Evolutionary conservation across 2,329 filamentous ascomycete species (phyloP).

Genomic region (Cladophialophora exuberans): DNA sequence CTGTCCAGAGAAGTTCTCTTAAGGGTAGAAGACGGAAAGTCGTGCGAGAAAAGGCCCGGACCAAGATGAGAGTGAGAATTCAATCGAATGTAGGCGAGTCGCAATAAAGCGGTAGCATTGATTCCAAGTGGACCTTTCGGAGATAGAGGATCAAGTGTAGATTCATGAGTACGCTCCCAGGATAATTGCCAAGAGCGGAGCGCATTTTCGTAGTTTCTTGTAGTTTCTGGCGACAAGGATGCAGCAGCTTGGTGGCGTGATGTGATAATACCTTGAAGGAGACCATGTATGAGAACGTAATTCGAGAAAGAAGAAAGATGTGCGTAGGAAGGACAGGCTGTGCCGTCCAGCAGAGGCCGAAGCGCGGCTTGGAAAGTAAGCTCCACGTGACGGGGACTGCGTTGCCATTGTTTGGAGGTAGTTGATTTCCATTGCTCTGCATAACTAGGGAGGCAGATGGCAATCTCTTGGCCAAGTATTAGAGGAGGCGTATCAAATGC

Average conservation of each 20-base stretch:
- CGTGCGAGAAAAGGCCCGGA: constrained; percentile 19
- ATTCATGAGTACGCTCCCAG: constrained; percentile 32
- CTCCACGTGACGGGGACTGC: not conserved
- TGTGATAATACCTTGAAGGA: constrained; percentile 14
- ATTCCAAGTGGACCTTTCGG: constrained; percentile 32
- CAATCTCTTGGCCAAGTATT: constrained; percentile 26
- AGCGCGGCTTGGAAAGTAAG: constrained; percentile 5
- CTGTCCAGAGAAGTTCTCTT: not conserved
- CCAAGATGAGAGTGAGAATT: constrained; percentile 24
- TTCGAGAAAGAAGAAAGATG: constrained; percentile 13
- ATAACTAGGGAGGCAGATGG: constrained; percentile 19
- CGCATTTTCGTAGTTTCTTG: constrained; percentile 17
- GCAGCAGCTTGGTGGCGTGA: not conserved
- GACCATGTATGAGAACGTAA: constrained; percentile 18
- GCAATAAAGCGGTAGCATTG: constrained; percentile 33
- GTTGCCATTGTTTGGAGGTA: constrained; percentile 4
- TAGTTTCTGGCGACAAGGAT: not conserved
- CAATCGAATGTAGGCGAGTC: constrained; percentile 33
- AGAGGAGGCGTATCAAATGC: constrained; percentile 26
- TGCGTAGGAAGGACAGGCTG: not conserved
- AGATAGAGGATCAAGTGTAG: constrained; percentile 31
- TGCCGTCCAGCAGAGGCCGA: constrained; percentile 2
- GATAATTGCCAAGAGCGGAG: constrained; percentile 29
- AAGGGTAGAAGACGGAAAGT: not conserved
- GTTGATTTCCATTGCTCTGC: constrained; percentile 21